phyloP scores from a whole-genome alignment of 2,329 filamentous ascomycete genomes.

The Chaetomium globosum region DNA sequence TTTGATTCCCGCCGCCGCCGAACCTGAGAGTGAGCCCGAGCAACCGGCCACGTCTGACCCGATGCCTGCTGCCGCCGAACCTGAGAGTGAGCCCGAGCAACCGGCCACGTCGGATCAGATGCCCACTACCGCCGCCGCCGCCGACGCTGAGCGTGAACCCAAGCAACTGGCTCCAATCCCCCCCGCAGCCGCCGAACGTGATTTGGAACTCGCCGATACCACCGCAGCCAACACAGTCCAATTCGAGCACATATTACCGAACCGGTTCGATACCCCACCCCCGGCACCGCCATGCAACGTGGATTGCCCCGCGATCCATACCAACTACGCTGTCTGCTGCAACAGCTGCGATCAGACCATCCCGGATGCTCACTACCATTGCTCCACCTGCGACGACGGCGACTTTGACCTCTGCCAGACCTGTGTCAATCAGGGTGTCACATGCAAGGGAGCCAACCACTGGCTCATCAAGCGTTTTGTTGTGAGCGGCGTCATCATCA shows the following conservation, averaged over 20 bases:
- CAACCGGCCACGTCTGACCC: too few relatives aligned
- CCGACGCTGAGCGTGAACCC: too few relatives aligned
- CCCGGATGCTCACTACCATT: conserved; percentile 86
- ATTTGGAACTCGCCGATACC: conserved; percentile 16
- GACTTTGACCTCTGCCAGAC: conserved; percentile 89
- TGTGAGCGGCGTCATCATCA: conserved; percentile 74
- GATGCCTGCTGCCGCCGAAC: too few relatives aligned
- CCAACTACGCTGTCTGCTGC: conserved; percentile 84
- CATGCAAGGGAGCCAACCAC: conserved; percentile 78
- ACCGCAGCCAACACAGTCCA: background rate
- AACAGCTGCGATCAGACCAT: conserved; percentile 83
- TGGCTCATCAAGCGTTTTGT: conserved; percentile 94
- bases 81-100: too few relatives aligned
- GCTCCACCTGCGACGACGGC: conserved; percentile 86
- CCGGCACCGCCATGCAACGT: background rate
- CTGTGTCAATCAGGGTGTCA: conserved; percentile 74
- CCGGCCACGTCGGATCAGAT: too few relatives aligned
- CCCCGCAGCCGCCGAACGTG: too few relatives aligned
- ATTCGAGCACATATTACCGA: too few relatives aligned
- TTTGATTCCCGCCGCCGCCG: background rate
- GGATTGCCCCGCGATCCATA: conserved; percentile 33
- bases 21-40: too few relatives aligned
- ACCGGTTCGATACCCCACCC: background rate
- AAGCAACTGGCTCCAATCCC: too few relatives aligned
- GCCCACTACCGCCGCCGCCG: conserved; percentile 31